Evolutionary conservation across 106 monocot species (phyloP), one percentile per base, ranked within the genome.

Genomic region (Dendrobium chrysotoxum): DNA sequence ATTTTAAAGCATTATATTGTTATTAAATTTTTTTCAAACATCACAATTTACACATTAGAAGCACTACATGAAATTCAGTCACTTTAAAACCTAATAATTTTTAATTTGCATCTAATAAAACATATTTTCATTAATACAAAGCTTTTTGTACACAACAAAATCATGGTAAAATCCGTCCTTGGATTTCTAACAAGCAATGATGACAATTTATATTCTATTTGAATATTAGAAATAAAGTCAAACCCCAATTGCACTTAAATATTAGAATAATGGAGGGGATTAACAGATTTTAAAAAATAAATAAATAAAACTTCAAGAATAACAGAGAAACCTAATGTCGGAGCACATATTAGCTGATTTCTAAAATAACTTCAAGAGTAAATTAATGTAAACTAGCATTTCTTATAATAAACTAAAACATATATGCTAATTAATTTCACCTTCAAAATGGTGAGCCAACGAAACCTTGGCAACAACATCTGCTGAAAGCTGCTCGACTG

Each of bases 401-500:
- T 35, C 13, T 73, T 8, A 73, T 73, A 40, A 73, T 40, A 30
- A 40, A 20, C 41, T 6, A 21, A 76, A 23, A 76, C 25, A 76
- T 50, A 26, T 1, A 40, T 11, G 47, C 16, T 12, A 47, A 18
- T 47, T 76, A 7, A 28, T 47, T 40, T 78, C 77, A 90, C 91
- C 91, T 77, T 96, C 86, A 55, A 97, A 95, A 11, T 86, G 80
- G 78, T 92, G 95, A 0, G 92, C 87, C 54, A 85, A 53, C 45
- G 80, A 76, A 28, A 98, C 89, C 31, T 89, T 84, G 7, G 92
- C 89, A 35, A 95, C 89, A 25, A 96, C 80, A 40, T 92, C 83
- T 15, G 88, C 90, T 2, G 79, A 86, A 46, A 90, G 81, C 21
- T 79, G 53, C 42, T 64, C 85, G 0, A 78, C 46, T 42, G 2